phyloP scores from a whole-genome alignment of 2,329 filamentous ascomycete species.

The Calonectria ilicicola region DNA sequence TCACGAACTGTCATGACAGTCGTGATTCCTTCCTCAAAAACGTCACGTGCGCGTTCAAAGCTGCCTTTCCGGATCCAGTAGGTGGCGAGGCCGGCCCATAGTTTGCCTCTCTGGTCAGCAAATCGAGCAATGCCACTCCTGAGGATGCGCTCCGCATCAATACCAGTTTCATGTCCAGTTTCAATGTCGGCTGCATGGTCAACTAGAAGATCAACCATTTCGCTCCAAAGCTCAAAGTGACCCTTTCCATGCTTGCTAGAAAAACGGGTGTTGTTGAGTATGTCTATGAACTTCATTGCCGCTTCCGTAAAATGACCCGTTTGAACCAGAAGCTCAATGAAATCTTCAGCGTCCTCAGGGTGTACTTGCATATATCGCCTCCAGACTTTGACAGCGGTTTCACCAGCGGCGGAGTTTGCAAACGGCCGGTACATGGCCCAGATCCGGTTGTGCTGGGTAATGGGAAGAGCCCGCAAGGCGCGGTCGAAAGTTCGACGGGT shows the following conservation, averaged over 20 bases:
- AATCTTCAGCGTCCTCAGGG: conserved; percentile 94
- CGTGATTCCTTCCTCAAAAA: conserved; percentile 96
- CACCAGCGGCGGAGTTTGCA: conserved; percentile 88
- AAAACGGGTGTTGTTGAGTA: conserved; percentile 91
- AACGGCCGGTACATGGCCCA: conserved; percentile 94
- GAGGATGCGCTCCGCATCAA: conserved; percentile 93
- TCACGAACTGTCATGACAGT: conserved; percentile 99
- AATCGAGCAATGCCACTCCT: conserved; percentile 92
- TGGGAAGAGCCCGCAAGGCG: conserved; percentile 88
- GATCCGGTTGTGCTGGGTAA: conserved; percentile 95
- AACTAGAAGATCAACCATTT: conserved; percentile 96
- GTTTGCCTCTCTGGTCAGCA: conserved; percentile 90
- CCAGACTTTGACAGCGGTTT: conserved; percentile 94
- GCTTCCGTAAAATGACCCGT: conserved; percentile 91
- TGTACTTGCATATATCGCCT: conserved; percentile 96
- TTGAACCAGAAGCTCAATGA: conserved; percentile 87
- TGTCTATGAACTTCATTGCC: conserved; percentile 88
- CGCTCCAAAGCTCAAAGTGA: conserved; percentile 96
- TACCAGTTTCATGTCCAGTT: conserved; percentile 82
- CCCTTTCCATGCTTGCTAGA: conserved; percentile 94
- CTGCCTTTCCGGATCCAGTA: conserved; percentile 96
- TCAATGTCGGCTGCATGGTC: conserved; percentile 89
- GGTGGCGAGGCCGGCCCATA: conserved; percentile 94
- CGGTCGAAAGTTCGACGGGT: conserved; percentile 92
- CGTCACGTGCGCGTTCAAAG: conserved; percentile 91